Percentiles rank a stretch among this genome's conserved stretches.
These are phyloP conservation scores for Cryphonectria radicalis DNA, from an alignment of 2,329 filamentous ascomycete species.

Conservation along the genomic window DNA sequence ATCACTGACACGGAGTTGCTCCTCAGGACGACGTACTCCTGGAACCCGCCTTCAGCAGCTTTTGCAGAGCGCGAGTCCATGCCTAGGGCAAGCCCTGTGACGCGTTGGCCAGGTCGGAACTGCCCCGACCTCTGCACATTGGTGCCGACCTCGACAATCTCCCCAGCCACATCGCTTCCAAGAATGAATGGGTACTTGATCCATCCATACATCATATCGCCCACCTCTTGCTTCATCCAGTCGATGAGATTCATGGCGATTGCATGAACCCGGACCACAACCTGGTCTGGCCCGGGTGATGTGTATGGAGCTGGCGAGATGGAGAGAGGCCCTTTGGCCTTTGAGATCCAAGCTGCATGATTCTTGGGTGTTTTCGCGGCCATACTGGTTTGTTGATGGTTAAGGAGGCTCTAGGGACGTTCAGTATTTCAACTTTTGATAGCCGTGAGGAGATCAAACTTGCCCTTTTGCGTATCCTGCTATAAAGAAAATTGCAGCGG, in stretches of 20 bases:
- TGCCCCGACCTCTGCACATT: conserved; percentile 24
- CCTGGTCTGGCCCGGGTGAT: conserved; percentile 23
- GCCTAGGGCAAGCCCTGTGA: conserved; percentile 36
- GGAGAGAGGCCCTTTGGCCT: conserved; percentile 13
- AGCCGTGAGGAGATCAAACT: neutral
- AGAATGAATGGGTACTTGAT: conserved; percentile 41
- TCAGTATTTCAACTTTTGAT: neutral
- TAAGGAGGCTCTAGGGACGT: neutral
- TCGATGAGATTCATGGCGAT: conserved; percentile 40
- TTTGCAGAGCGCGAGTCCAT: conserved; percentile 31
- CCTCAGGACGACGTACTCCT: conserved; percentile 32
- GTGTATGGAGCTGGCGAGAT: conserved; percentile 11
- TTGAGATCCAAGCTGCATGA: conserved; percentile 1
- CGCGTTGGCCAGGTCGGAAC: conserved; percentile 42
- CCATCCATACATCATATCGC: conserved; percentile 35
- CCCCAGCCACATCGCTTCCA: conserved; percentile 42
- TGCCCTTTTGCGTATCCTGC: neutral
- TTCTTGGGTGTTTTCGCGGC: neutral
- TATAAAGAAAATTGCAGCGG: neutral
- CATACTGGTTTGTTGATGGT: neutral
- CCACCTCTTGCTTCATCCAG: conserved; percentile 36
- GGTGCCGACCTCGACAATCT: conserved; percentile 39
- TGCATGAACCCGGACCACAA: conserved; percentile 35
- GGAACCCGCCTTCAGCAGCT: conserved; percentile 35
- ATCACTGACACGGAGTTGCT: conserved; percentile 26